A percentile compares a stretch with the other conserved stretches of the same genome.
Conservation (phyloP, 129 eudicot species). For the Arctium lappa region DNA sequence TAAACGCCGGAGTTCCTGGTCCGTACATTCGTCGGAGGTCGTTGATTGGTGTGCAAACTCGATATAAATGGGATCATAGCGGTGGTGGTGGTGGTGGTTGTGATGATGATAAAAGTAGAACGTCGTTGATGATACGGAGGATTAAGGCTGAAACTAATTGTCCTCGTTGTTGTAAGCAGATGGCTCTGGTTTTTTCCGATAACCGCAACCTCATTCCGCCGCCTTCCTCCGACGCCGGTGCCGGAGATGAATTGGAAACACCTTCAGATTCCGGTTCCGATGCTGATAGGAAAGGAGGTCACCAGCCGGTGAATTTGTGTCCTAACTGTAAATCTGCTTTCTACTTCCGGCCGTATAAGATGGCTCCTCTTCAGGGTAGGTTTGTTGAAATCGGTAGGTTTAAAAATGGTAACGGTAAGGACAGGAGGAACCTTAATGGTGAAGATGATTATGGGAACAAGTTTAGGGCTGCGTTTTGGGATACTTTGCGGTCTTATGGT, state of each 20-base stretch:
- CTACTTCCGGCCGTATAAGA: conserved; percentile 52
- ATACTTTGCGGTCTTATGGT: conserved; percentile 52
- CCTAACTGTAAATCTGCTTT: conserved; percentile 79
- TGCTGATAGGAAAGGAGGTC: conserved; percentile 15
- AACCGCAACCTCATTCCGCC: conserved; percentile 43
- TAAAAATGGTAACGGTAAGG: conserved; percentile 18
- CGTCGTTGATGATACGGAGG: conserved; percentile 37
- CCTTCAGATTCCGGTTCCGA: neutral
- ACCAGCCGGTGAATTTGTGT: conserved; percentile 63
- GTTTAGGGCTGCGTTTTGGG: conserved; percentile 60
- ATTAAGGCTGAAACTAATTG: conserved; percentile 83
- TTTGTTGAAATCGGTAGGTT: conserved; percentile 74
- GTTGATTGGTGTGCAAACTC: conserved; percentile 46
- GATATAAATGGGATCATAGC: conserved; percentile 59
- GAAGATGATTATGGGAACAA: conserved; percentile 38
- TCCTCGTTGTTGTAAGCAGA: conserved; percentile 71
- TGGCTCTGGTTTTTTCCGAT: conserved; percentile 61
- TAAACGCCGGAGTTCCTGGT: conserved; percentile 22
- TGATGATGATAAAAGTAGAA: conserved; percentile 18
- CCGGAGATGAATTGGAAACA: neutral
- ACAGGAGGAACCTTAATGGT: conserved; percentile 17
- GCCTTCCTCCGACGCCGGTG: conserved; percentile 12
- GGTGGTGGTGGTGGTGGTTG: conserved; percentile 30
- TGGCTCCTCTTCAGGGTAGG: conserved; percentile 78
- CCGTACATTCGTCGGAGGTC: conserved; percentile 44